Percentiles rank a stretch among this genome's conserved stretches.
Evolutionary conservation across 345 rosid genomes (phyloP).

Genomic region (Tarenaya hassleriana): DNA sequence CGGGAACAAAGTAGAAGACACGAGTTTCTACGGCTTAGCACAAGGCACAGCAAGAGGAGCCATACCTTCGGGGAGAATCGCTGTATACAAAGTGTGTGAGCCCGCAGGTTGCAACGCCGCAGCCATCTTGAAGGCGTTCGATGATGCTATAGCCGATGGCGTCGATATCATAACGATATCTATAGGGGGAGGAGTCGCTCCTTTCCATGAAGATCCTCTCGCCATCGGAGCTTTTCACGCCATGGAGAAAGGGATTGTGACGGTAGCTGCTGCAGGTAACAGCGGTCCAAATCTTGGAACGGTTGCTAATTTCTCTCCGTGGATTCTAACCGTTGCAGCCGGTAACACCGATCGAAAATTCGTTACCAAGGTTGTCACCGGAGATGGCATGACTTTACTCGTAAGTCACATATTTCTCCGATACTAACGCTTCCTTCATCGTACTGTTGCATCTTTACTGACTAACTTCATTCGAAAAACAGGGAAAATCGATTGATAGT

Average conservation of each 20-base stretch:
- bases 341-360: constrained; percentile 52
- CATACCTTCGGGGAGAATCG: constrained; percentile 51
- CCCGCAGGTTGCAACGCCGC: constrained; percentile 6
- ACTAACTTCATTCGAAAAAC: not conserved
- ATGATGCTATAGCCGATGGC: constrained; percentile 35
- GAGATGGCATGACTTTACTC: constrained; percentile 34
- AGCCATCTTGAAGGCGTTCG: constrained; percentile 24
- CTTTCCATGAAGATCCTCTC: constrained; percentile 36
- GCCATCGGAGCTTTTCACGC: constrained; percentile 60
- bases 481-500: constrained; percentile 33
- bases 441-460: not conserved
- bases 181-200: constrained; percentile 39
- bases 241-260: constrained; percentile 50
- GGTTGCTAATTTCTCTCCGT: constrained; percentile 44
- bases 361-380: constrained; percentile 39
- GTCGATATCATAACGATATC: constrained; percentile 76
- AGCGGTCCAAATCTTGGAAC: constrained; percentile 34
- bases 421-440: not conserved
- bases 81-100: constrained; percentile 37
- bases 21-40: constrained; percentile 41
- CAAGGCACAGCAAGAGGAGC: constrained; percentile 56
- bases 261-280: constrained; percentile 44
- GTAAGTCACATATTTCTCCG: constrained; percentile 20
- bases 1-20: constrained; percentile 38
- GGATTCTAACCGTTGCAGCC: constrained; percentile 64